Conservation (phyloP, 169 alveolate genomes). For the Hammondia hammondi region DNA sequence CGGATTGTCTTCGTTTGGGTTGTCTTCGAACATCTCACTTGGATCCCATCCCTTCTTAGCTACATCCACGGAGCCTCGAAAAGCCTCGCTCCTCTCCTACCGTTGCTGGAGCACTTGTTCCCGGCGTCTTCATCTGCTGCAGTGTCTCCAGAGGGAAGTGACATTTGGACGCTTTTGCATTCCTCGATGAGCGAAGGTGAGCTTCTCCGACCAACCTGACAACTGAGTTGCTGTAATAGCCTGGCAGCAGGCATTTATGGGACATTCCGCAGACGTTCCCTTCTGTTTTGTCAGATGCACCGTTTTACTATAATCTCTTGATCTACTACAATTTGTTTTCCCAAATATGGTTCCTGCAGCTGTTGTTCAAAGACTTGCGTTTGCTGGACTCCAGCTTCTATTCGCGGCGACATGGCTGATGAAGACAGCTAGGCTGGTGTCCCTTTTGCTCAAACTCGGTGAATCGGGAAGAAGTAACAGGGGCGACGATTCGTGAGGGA, state of each 20-base stretch:
- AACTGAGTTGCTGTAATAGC: too few relatives aligned
- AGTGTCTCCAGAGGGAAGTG: background rate
- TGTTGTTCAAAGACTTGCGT: background rate
- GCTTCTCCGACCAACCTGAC: background rate
- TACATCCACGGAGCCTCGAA: background rate
- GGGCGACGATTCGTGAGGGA: too few relatives aligned
- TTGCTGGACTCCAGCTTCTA: background rate
- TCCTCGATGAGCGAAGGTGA: background rate
- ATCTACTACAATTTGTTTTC: background rate
- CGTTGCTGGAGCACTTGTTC: background rate
- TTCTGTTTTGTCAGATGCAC: background rate
- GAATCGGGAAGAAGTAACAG: too few relatives aligned
- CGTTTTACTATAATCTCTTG: too few relatives aligned
- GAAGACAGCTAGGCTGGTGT: background rate
- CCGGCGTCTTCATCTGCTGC: background rate
- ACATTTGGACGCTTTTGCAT: background rate
- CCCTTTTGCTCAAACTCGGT: background rate
- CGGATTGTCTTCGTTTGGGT: slow-evolving; percentile 4
- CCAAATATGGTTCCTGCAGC: slow-evolving; percentile 6
- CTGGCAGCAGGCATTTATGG: too few relatives aligned
- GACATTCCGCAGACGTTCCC: background rate
- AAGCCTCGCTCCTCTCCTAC: background rate
- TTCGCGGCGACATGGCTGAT: background rate
- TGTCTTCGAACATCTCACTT: background rate
- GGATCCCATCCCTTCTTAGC: background rate